Conservation (phyloP, 345 rosid species). For the Kernera saxatilis region DNA sequence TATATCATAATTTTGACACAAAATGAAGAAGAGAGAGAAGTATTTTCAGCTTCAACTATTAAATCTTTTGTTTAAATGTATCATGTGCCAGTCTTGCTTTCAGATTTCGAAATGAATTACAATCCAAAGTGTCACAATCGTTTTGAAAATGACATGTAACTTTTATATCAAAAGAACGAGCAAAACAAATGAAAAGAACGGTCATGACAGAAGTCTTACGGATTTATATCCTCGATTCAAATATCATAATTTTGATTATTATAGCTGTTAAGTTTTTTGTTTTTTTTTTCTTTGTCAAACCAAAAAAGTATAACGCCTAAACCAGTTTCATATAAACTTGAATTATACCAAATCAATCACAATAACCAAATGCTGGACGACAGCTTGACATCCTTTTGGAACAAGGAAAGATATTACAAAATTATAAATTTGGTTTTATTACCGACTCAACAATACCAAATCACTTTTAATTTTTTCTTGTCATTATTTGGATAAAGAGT, state of each 20-base stretch:
- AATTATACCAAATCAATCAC: background rate
- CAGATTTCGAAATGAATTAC: background rate
- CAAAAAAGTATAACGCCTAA: too few relatives aligned
- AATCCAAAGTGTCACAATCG: constrained; percentile 10
- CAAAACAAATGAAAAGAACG: background rate
- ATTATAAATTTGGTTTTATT: too few relatives aligned
- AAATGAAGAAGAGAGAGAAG: too few relatives aligned
- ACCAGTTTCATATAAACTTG: too few relatives aligned
- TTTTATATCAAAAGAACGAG: background rate
- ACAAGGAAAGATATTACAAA: constrained; percentile 15
- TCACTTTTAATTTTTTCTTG: too few relatives aligned
- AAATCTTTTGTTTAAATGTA: background rate
- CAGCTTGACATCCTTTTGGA: constrained; percentile 21
- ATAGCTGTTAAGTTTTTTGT: too few relatives aligned
- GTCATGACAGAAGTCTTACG: too few relatives aligned
- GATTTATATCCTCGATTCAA: too few relatives aligned
- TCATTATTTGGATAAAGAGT: constrained; percentile 16
- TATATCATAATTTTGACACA: too few relatives aligned
- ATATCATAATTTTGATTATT: too few relatives aligned
- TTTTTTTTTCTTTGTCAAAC: too few relatives aligned
- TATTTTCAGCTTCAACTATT: background rate
- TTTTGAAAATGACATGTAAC: background rate
- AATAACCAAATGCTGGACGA: background rate
- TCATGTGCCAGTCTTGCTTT: constrained; percentile 3
- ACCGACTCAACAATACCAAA: too few relatives aligned